These are phyloP conservation scores for Gossypioides kirkii DNA, from an alignment of 345 rosid genomes.

Conservation along the genomic window DNA sequence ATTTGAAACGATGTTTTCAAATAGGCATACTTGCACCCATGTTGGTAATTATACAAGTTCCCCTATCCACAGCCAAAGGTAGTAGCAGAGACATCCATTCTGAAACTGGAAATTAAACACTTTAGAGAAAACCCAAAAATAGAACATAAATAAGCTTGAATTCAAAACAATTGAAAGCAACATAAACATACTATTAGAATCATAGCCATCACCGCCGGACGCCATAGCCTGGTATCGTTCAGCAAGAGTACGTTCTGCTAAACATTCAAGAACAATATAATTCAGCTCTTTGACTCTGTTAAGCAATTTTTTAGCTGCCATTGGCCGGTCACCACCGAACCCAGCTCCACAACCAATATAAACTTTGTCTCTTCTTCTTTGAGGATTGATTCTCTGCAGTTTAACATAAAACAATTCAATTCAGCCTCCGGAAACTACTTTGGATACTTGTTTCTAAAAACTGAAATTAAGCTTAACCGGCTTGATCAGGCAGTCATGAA, in stretches of 20 bases:
- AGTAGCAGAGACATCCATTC: slow-evolving; percentile 81
- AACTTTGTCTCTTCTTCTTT: slow-evolving; percentile 54
- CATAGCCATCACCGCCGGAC: slow-evolving; percentile 66
- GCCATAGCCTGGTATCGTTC: slow-evolving; percentile 61
- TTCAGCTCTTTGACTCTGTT: slow-evolving; percentile 54
- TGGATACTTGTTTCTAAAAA: not conserved
- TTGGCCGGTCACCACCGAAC: slow-evolving; percentile 80
- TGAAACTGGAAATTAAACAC: slow-evolving; percentile 37
- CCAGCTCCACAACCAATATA: slow-evolving; percentile 95
- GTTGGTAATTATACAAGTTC: slow-evolving; percentile 74
- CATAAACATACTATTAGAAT: slow-evolving; percentile 55
- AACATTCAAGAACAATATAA: slow-evolving; percentile 87
- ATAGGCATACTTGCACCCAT: slow-evolving; percentile 81
- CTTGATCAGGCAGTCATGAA: slow-evolving; percentile 39
- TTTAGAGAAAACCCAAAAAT: not conserved
- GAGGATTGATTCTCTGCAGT: slow-evolving; percentile 62
- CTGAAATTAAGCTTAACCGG: slow-evolving; percentile 27
- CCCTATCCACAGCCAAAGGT: slow-evolving; percentile 71
- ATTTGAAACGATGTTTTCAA: not conserved
- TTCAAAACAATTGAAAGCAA: not conserved
- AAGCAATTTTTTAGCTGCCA: slow-evolving; percentile 77
- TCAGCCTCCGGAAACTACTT: not conserved
- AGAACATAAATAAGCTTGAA: not conserved
- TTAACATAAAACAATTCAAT: not conserved
- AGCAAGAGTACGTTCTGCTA: slow-evolving; percentile 88